Percentiles rank a stretch among this genome's conserved stretches.
These are phyloP conservation scores for Annona cherimola DNA, from an alignment of 164 flowering plant species.

Conservation along the genomic window DNA sequence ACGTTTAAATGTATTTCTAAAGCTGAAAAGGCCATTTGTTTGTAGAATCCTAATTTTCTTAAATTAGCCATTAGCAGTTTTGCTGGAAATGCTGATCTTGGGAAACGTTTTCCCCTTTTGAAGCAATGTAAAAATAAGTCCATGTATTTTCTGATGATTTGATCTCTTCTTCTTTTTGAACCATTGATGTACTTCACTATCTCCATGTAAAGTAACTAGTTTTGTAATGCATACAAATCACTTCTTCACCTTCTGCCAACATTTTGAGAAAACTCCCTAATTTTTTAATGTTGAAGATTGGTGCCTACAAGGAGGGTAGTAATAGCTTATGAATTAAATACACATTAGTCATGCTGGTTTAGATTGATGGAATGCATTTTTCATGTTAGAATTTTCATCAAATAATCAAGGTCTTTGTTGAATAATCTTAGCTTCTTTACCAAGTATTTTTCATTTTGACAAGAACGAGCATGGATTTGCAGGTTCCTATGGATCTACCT, in stretches of 20 bases:
- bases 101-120: too few relatives aligned
- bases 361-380: neutral
- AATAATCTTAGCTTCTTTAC: neutral
- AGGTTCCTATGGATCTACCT: slow-evolving; percentile 96
- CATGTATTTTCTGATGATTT: too few relatives aligned
- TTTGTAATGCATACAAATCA: neutral
- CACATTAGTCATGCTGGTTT: neutral
- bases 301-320: neutral
- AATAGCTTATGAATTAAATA: neutral
- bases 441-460: neutral
- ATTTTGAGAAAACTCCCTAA: neutral
- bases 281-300: neutral
- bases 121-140: too few relatives aligned
- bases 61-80: too few relatives aligned
- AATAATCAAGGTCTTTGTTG: too few relatives aligned
- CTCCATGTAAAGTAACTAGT: too few relatives aligned
- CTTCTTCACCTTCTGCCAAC: neutral
- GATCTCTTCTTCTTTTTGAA: too few relatives aligned
- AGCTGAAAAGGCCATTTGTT: too few relatives aligned
- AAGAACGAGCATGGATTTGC: slow-evolving; percentile 9
- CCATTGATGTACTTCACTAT: too few relatives aligned
- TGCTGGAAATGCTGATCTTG: too few relatives aligned
- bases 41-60: too few relatives aligned
- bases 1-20: too few relatives aligned
- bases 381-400: neutral